Percentiles rank a stretch among this genome's conserved stretches.
These are phyloP conservation scores for Theileria equi DNA, from an alignment of 169 alveolate species.

Conservation along the genomic window DNA sequence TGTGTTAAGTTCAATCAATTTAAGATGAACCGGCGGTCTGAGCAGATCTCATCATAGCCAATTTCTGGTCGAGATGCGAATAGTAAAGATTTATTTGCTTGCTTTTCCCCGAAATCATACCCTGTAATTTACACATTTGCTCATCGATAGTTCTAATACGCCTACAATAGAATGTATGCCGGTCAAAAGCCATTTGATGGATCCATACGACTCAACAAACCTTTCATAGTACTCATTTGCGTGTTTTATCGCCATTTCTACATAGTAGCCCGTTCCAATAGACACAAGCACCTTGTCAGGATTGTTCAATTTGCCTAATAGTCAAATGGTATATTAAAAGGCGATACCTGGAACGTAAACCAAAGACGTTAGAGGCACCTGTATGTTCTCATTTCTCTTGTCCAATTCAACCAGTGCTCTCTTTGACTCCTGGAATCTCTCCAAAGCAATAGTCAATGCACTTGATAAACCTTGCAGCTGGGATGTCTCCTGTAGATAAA, in stretches of 20 bases:
- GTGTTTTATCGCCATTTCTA: conserved; percentile 46
- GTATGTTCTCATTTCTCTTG: conserved; percentile 12
- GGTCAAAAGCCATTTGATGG: too few relatives aligned
- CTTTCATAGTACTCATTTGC: conserved; percentile 58
- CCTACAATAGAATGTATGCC: conserved; percentile 23
- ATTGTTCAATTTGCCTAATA: conserved; percentile 47
- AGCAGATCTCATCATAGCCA: conserved; percentile 32
- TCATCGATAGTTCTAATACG: conserved; percentile 49
- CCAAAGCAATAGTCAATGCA: conserved; percentile 52
- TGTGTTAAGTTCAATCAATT: not conserved
- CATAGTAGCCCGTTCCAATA: conserved; percentile 61
- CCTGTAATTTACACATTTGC: conserved; percentile 53
- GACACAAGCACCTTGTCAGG: conserved; percentile 62
- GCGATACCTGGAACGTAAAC: conserved; percentile 63
- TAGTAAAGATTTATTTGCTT: conserved; percentile 38
- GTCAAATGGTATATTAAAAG: not conserved
- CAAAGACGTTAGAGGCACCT: conserved; percentile 62
- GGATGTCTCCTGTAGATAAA: conserved; percentile 37
- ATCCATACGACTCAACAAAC: too few relatives aligned
- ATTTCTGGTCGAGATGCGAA: conserved; percentile 58
- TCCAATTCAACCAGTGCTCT: conserved; percentile 33
- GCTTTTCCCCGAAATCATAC: conserved; percentile 44
- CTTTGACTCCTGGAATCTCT: conserved; percentile 57
- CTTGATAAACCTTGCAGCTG: conserved; percentile 52
- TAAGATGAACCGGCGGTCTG: conserved; percentile 21